Evolutionary conservation across 2,329 filamentous ascomycete species (phyloP).

Genomic region (Pyrenochaeta sp.): DNA sequence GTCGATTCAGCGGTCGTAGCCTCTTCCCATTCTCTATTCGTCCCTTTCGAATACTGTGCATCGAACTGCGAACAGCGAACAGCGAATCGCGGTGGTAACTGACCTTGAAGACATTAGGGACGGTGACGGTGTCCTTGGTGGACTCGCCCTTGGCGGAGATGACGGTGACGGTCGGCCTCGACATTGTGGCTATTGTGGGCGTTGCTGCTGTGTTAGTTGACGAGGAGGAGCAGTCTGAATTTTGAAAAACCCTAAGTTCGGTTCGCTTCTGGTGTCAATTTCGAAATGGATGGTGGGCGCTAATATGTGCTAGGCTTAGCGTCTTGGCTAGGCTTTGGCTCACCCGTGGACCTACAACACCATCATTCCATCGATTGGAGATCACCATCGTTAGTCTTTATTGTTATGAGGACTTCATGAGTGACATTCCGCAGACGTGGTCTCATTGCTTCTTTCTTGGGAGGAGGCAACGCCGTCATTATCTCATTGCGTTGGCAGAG

Average conservation of each 20-base stretch:
- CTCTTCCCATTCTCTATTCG: constrained; percentile 6
- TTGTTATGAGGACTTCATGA: neutral
- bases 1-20: constrained; percentile 14
- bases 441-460: neutral
- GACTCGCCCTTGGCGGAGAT: constrained; percentile 94
- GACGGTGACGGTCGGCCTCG: constrained; percentile 96
- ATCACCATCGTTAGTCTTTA: neutral
- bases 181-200: constrained; percentile 62
- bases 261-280: neutral
- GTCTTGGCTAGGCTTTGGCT: neutral
- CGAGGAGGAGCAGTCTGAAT: constrained; percentile 11
- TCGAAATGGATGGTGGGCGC: neutral
- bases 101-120: constrained; percentile 91
- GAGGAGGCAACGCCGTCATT: neutral
- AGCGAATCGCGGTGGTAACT: constrained; percentile 30
- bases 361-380: neutral
- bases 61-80: constrained; percentile 17
- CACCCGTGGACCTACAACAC: neutral
- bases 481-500: neutral
- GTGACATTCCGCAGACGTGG: neutral
- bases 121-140: constrained; percentile 86
- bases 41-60: constrained; percentile 6
- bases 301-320: neutral
- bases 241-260: neutral
- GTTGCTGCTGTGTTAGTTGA: constrained; percentile 43